phyloP scores from a whole-genome alignment of 768 basidiomycete species.

The Lactarius sp. region DNA sequence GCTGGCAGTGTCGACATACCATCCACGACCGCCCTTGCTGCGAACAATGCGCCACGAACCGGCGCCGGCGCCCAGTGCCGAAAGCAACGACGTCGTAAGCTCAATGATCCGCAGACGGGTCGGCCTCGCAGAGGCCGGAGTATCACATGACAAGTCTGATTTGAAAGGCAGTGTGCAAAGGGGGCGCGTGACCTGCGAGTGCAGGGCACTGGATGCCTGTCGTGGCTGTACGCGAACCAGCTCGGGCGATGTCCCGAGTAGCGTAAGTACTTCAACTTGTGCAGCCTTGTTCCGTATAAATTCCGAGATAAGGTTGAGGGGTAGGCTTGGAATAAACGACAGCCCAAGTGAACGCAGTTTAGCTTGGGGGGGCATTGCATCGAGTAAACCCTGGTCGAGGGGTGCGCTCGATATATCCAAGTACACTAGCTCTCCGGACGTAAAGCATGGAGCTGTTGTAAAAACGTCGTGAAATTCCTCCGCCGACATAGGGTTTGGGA shows the following conservation, averaged over 20 bases:
- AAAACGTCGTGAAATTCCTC: constrained; percentile 67
- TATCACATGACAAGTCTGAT: constrained; percentile 43
- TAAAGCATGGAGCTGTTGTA: constrained; percentile 72
- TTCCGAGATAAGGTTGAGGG: constrained; percentile 55
- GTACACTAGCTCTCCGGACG: constrained; percentile 68
- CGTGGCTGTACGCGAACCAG: constrained; percentile 48
- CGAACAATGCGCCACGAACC: constrained; percentile 85
- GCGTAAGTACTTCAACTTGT: constrained; percentile 81
- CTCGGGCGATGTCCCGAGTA: constrained; percentile 59
- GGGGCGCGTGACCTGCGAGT: constrained; percentile 72
- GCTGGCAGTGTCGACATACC: constrained; percentile 88
- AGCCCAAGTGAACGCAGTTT: constrained; percentile 84
- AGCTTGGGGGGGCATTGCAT: constrained; percentile 57
- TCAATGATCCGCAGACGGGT: constrained; percentile 87
- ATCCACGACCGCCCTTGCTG: constrained; percentile 90
- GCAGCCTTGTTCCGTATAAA: constrained; percentile 66
- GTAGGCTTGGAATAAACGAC: constrained; percentile 73
- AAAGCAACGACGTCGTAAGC: constrained; percentile 64
- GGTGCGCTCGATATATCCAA: constrained; percentile 87
- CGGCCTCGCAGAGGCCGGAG: constrained; percentile 41
- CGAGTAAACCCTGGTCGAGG: constrained; percentile 46
- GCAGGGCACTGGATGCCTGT: constrained; percentile 70
- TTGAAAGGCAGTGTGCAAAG: constrained; percentile 75
- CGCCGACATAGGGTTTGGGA: constrained; percentile 61
- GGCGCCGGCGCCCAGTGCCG: constrained; percentile 69